Base-by-base conservation (phyloP, 768 basidiomycete genomes). In the Naganishia vishniacii region DNA sequence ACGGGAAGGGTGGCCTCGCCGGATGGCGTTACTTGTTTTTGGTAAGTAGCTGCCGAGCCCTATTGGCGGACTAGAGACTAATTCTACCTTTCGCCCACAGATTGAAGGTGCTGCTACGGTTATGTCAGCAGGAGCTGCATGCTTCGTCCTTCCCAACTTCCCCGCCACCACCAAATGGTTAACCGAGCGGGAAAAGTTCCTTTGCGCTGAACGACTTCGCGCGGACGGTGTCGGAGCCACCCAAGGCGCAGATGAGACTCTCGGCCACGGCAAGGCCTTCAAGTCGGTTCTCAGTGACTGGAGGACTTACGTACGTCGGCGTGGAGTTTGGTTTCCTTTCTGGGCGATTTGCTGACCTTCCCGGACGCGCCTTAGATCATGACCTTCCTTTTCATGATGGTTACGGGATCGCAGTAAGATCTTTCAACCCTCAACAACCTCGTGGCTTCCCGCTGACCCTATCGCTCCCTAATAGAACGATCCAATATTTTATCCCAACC, bases 161-260 rank as follows among this genome's bases (percentile, higher is more conserved):
- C 78, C 77, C 13, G 71, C 76, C 13, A 78, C 73, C 13, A 74
- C 77, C 49, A 67, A 65, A 23, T 78, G 76, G 73, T 67, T 79
- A n/a, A 72, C 71, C 16, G 62, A 65, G 12, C 74, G 78, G 18
- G 78, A 79, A 65, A 68, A 72, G 23, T 47, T 76, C 15, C 75
- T 79, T 18, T 76, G 75, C n/a, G 69, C 72, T 49, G 71, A 72
- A 47, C 71, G 75, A 59, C 68, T 76, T 11, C 70, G 70, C 2
- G 72, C 68, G 20, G 75, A 76, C 46, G 73, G 72, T 66, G 65
- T 76, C 28, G 75, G 70, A 31, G 67, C 65, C 44, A 72, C 75
- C n/a, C 66, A 62, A 29, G 72, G 72, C 37, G 69, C 69, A 13
- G 65, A 64, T 20, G 71, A 65, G 11, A 42, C 61, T 16, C 34